Percentiles rank a stretch among this genome's conserved stretches.
Conservation (phyloP, 163 green algal species). For the Volvox carteri region DNA sequence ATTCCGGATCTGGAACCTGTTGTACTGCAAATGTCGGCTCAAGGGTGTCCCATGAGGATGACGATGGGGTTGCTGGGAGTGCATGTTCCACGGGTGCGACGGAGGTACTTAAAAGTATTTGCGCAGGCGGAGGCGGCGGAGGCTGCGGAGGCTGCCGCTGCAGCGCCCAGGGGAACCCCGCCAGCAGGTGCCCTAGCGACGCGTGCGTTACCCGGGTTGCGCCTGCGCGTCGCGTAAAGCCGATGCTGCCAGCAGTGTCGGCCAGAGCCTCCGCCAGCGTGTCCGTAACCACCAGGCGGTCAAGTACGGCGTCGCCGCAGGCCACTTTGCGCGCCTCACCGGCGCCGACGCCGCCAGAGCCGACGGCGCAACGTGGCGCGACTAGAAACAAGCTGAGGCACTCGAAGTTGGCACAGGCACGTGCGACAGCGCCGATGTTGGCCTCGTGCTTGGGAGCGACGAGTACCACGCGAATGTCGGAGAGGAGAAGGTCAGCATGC, state of each 20-base stretch:
- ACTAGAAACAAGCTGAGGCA: constrained; percentile 59
- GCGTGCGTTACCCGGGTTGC: constrained; percentile 62
- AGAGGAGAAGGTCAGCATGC: constrained; percentile 50
- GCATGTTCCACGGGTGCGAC: no score
- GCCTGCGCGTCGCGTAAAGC: constrained; percentile 67
- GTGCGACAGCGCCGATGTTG: constrained; percentile 68
- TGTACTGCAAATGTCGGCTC: neutral
- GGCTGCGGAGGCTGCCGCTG: neutral
- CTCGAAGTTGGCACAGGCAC: constrained; percentile 70
- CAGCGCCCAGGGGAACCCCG: constrained; percentile 46
- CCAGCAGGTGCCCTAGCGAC: constrained; percentile 59
- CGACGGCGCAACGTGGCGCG: constrained; percentile 57
- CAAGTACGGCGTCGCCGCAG: constrained; percentile 57
- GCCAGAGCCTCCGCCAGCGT: constrained; percentile 59
- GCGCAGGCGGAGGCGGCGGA: neutral
- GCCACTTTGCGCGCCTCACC: constrained; percentile 61
- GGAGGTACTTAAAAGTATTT: no score
- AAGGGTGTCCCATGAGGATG: neutral
- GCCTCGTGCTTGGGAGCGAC: constrained; percentile 65
- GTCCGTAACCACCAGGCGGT: constrained; percentile 53
- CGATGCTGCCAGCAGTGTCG: constrained; percentile 66
- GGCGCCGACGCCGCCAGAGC: constrained; percentile 41
- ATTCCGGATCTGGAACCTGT: no score
- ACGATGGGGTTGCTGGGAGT: neutral
- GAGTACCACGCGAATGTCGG: constrained; percentile 59